Evolutionary conservation across 306 rosid genomes (phyloP).

Genomic region (Begonia fuchsioides): DNA sequence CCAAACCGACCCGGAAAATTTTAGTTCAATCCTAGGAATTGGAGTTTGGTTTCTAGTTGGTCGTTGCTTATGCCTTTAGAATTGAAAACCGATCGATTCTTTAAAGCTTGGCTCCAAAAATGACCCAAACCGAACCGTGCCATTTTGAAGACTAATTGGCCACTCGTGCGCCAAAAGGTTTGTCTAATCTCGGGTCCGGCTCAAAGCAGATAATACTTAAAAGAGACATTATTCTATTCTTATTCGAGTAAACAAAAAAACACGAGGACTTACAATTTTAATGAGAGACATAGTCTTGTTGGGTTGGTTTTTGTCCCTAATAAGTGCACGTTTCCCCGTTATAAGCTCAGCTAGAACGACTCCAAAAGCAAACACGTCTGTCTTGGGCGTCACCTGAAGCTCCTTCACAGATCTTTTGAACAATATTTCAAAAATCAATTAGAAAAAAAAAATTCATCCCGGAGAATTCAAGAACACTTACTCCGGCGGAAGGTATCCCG

Average conservation of each 20-base stretch:
- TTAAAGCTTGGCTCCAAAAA: too few relatives aligned
- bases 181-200: too few relatives aligned
- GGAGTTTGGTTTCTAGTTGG: too few relatives aligned
- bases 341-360: constrained; percentile 69
- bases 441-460: background rate
- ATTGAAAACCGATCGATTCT: too few relatives aligned
- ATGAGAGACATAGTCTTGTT: constrained; percentile 44
- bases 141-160: background rate
- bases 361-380: constrained; percentile 85
- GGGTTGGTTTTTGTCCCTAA: constrained; percentile 42
- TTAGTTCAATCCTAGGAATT: too few relatives aligned
- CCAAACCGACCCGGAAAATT: too few relatives aligned
- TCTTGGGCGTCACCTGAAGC: constrained; percentile 69
- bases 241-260: too few relatives aligned
- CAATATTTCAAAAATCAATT: background rate
- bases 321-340: constrained; percentile 60
- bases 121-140: too few relatives aligned
- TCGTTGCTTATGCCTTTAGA: too few relatives aligned
- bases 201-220: too few relatives aligned
- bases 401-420: constrained; percentile 60
- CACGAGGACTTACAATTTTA: constrained; percentile 31
- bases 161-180: too few relatives aligned
- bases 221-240: too few relatives aligned
- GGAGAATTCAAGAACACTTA: constrained; percentile 13
- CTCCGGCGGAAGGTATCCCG: constrained; percentile 96